Conservation (phyloP, 2,329 filamentous ascomycete genomes). For the Fusarium sublunatum region DNA sequence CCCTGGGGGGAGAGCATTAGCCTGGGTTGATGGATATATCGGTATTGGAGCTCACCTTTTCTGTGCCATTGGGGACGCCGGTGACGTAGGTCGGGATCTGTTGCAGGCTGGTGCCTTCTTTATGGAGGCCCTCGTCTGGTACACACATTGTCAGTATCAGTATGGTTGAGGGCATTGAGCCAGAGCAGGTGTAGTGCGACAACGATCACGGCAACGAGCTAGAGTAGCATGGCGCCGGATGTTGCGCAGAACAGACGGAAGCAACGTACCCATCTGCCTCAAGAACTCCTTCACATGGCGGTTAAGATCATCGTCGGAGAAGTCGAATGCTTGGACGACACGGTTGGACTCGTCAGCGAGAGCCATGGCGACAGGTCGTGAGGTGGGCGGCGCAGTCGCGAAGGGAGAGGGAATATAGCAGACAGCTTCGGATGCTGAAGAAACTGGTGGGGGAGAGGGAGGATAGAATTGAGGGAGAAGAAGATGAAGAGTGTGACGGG, state of each 20-base stretch:
- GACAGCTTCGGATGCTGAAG: slow-evolving; percentile 57
- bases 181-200: slow-evolving; percentile 23
- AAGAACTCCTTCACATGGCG: slow-evolving; percentile 87
- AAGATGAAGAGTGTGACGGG: slow-evolving; percentile 17
- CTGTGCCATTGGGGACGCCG: slow-evolving; percentile 93
- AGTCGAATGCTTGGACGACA: slow-evolving; percentile 88
- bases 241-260: slow-evolving; percentile 7
- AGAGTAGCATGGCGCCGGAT: slow-evolving; percentile 9
- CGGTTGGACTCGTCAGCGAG: slow-evolving; percentile 78
- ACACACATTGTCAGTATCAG: slow-evolving; percentile 24
- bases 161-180: slow-evolving; percentile 17
- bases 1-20: slow-evolving; percentile 66
- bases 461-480: slow-evolving; percentile 30
- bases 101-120: slow-evolving; percentile 83
- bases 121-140: slow-evolving; percentile 81
- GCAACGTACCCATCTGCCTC: slow-evolving; percentile 75
- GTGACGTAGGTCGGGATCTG: slow-evolving; percentile 99
- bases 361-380: slow-evolving; percentile 68
- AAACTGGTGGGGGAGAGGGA: slow-evolving; percentile 44
- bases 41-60: slow-evolving; percentile 74
- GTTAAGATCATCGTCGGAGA: slow-evolving; percentile 80
- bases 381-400: slow-evolving; percentile 64
- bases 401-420: slow-evolving; percentile 68
- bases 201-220: slow-evolving; percentile 26
- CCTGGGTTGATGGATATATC: slow-evolving; percentile 5